Evolutionary conservation across 345 rosid species (phyloP), one percentile per base, ranked within the genome.

Genomic region (Jatropha curcas): DNA sequence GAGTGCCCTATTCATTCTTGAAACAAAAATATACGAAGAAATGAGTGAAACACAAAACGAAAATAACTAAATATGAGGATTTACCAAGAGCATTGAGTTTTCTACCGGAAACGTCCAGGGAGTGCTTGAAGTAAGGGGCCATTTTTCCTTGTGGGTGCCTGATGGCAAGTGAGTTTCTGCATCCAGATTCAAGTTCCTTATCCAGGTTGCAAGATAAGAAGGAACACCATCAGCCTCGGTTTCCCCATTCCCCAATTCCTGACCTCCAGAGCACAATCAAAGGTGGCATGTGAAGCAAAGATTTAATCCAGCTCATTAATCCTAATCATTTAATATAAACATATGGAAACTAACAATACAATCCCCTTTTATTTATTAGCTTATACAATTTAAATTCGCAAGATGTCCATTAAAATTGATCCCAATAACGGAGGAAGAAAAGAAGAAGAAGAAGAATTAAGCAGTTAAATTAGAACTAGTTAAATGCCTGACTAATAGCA

Each of bases 171-270:
- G 86, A 31, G 93, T 86, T 78, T 90, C 99, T 0, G 87, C 60
- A 45, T 86, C 94, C 71, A 84, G 75, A 82, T 90, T n/a, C 92
- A 0, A 92, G 83, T 75, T 92, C 96, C 76, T 79, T 86, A 46
- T 94, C 98, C n/a, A 37, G 98, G 95, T 84, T 95, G 98, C 79
- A 95, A n/a, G 90, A 85, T 93, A 93, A 30, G 99, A 91, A 68
- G 99, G 99, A 60, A 93, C 87, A 30, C 91, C 98, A 28, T 86
- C 89, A 27, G 88, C 81, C 86, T 95, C 98, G n/a, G 87, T 84
- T 81, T 92, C 99, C 77, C n/a, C n/a, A 80, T 80, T 75, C 97
- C 98, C 99, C n/a, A n/a, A 95, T 93, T 80, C 93, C 99, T 53
- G 94, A n/a, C 97, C 83, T 95, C 98, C 74, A 93, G 74, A 51